Evolutionary conservation across 495 filamentous ascomycete species (phyloP).

Genomic region (Penicillium cinerascens): DNA sequence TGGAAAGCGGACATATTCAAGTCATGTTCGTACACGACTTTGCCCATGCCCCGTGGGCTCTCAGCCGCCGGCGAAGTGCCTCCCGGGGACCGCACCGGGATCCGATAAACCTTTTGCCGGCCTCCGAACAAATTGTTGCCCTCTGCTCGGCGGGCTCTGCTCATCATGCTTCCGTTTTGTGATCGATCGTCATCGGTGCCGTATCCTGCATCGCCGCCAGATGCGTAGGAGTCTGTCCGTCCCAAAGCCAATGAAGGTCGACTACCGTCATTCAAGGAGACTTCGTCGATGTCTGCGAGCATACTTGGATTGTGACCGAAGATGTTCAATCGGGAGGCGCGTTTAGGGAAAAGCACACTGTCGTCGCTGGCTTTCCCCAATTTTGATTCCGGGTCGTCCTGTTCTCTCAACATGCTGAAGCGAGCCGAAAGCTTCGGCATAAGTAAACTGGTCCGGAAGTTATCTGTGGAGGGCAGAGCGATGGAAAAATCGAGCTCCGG

Average conservation of each 20-base stretch:
- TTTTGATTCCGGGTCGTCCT: conserved; percentile 82
- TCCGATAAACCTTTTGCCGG: conserved; percentile 92
- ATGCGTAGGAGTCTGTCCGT: conserved; percentile 51
- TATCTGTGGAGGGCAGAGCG: conserved; percentile 76
- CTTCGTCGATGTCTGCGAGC: conserved; percentile 85
- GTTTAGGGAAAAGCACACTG: conserved; percentile 80
- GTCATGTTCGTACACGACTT: conserved; percentile 82
- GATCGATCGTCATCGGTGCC: conserved; percentile 66
- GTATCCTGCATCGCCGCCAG: conserved; percentile 50
- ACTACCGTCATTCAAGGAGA: conserved; percentile 68
- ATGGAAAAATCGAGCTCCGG: conserved; percentile 65
- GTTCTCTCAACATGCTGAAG: conserved; percentile 94
- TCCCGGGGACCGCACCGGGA: conserved; percentile 55
- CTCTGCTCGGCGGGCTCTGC: conserved; percentile 75
- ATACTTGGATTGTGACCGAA: conserved; percentile 49
- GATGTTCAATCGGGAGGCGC: conserved; percentile 65
- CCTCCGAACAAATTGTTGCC: conserved; percentile 95
- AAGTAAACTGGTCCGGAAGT: conserved; percentile 94
- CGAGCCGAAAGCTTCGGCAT: conserved; percentile 94
- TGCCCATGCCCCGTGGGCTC: conserved; percentile 49
- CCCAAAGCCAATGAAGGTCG: conserved; percentile 54
- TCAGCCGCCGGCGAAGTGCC: conserved; percentile 17
- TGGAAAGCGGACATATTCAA: conserved; percentile 78
- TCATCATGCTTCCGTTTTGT: conserved; percentile 71
- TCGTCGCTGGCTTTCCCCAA: conserved; percentile 93